Evolutionary conservation across 2,329 filamentous ascomycete species (phyloP), one percentile per base, ranked within the genome.

Genomic region (Aspergillus sergii): DNA sequence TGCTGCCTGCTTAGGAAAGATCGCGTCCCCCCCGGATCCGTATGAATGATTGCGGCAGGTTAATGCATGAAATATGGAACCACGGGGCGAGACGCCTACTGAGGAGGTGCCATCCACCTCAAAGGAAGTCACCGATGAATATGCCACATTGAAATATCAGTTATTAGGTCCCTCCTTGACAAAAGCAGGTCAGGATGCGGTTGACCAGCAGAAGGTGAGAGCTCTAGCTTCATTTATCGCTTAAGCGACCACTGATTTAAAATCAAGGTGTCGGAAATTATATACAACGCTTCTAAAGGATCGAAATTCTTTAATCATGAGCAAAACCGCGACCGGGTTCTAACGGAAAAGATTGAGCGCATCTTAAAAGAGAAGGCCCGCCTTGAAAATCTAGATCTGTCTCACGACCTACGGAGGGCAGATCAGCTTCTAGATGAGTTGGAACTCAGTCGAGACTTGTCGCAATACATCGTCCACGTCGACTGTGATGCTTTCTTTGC

Each of bases 401-500:
- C 87, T 48, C 83, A 85, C 36, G 91, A 97, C 64, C 78, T 90
- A 34, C 89, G 91, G 51, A 88, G 88, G 62, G 93, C 92, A 23
- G 94, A 98, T 75, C 89, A 92, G 65, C 88, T 92, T 64, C 89
- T 98, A 59, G 84, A 88, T 0, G 88, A 94, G 70, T 85, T 97
- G 23, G 95, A 99, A 73, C 75, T 88, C 9, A 84, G 85, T 1
- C 86, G 95, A 54, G 94, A 98, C 73, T 81, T 99, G 41, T 90
- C 89, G 0, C 95, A 98, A 75, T 83, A 88, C 62, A 87, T 98
- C 28, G 90, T 98, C 0, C 95, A 99, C 75, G 86, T 98, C 55
- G 95, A 99, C 76, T 98, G 95, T 78, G 95, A 99, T 81, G 95
- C 95, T 19, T 99, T 99, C 78, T 99, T 95, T 73, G 95, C 95